Evolutionary conservation across 1,284 basidiomycete species (phyloP), one percentile per base, ranked within the genome.

Genomic region (Cutaneotrichosporon sp.): DNA sequence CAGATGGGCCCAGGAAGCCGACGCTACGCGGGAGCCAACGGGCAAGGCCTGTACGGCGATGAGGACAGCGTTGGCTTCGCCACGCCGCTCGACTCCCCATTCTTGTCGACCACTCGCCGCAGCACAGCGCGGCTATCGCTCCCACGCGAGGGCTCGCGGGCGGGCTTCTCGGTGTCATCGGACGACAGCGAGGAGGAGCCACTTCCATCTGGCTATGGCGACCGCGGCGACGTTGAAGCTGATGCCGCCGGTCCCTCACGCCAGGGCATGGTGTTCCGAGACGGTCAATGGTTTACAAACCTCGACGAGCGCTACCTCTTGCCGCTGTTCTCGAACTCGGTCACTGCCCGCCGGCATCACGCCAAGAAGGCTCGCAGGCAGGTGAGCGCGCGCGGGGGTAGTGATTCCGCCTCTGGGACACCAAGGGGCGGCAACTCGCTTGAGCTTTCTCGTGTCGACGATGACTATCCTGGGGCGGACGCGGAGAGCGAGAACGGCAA

Each of bases 251-350:
- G 63, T 3, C 62, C 61, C 34, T 56, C 61, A 3, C 62, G 71
- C 59, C 70, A 68, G 31, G 76, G 77, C 29, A 80, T 78, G 74
- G 78, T 83, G 14, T 83, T 82, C 79, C 75, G 82, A 20, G 83
- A 86, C 64, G 84, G 84, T 6, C 91, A 94, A 78, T 98, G 95
- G 95, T 99, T 99, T 86, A 94, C 94, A 69, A 85, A 89, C 33
- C 82, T 99, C 50, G 95, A 99, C 79, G 93, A 99, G 79, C 85
- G 93, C 63, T 99, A 97, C 77, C 83, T 99, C 18, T 80, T 98
- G 3, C 97, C 95, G 16, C 82, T 97, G 45, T 99, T 99, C 81
- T 93, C 91, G 60, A 98, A 98, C 76, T 90, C 90, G 10, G 94
- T 92, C 0, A 92, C 92, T 14, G 91, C 90, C 63, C 83, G 92